phyloP scores from a whole-genome alignment of 2,329 filamentous ascomycete species.

The Akanthomyces lecanii region DNA sequence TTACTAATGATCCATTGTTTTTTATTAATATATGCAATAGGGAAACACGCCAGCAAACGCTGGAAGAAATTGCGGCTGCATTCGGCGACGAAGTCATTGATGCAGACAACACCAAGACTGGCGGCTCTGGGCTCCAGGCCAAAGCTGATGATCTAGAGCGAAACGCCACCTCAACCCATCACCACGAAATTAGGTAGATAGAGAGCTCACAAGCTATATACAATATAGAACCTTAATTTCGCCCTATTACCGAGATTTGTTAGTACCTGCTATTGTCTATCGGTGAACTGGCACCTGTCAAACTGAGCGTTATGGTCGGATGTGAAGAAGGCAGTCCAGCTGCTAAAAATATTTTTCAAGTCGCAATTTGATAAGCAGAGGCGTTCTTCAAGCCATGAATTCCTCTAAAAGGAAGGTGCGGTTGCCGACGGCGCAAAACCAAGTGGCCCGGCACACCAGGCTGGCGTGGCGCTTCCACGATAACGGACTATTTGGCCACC shows the following conservation, averaged over 20 bases:
- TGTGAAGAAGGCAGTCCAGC: not conserved
- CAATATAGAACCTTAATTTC: not conserved
- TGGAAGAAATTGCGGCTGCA: constrained; percentile 45
- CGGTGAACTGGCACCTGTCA: no score
- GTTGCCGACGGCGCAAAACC: not conserved
- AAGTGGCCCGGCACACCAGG: not conserved
- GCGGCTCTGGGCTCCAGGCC: not conserved
- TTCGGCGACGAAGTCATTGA: constrained; percentile 44
- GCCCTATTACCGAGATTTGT: no score
- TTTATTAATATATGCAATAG: not conserved
- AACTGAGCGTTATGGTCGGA: no score
- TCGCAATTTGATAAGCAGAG: not conserved
- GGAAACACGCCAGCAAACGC: constrained; percentile 44
- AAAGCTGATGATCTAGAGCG: not conserved
- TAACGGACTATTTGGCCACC: not conserved
- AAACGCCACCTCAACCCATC: not conserved
- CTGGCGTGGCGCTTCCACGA: constrained; percentile 9
- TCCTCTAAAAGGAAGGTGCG: not conserved
- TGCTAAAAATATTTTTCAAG: not conserved
- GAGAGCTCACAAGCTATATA: not conserved
- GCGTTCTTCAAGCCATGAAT: not conserved
- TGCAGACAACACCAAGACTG: not conserved
- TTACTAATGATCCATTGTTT: not conserved
- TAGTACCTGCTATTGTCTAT: no score
- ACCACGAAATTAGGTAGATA: not conserved